These are phyloP conservation scores for Fraxinus sp. DNA, from an alignment of 305 asterid species.

Conservation along the genomic window DNA sequence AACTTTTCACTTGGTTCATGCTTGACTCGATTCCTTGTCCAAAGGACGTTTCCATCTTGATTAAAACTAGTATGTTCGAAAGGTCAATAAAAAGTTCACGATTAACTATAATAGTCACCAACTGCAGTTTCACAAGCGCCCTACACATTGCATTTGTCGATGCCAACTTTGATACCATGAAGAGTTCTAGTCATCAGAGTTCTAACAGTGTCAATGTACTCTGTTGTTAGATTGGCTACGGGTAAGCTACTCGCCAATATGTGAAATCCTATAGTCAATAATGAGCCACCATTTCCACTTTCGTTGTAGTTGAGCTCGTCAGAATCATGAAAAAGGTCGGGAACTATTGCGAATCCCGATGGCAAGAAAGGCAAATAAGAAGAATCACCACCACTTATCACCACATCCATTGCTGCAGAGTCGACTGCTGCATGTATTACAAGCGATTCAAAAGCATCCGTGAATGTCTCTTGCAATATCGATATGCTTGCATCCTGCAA, in stretches of 20 bases:
- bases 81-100: background rate
- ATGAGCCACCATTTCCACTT: slow-evolving; percentile 39
- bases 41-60: background rate
- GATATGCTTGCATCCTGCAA: slow-evolving; percentile 49
- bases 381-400: slow-evolving; percentile 64
- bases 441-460: slow-evolving; percentile 54
- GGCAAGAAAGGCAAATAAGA: slow-evolving; percentile 55
- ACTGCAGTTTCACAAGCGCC: background rate
- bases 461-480: slow-evolving; percentile 61
- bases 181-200: slow-evolving; percentile 58
- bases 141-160: slow-evolving; percentile 30
- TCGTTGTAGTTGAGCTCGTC: slow-evolving; percentile 20
- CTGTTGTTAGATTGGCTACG: slow-evolving; percentile 55
- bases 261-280: slow-evolving; percentile 71
- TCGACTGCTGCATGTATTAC: slow-evolving; percentile 63
- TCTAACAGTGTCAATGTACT: slow-evolving; percentile 49
- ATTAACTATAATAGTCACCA: background rate
- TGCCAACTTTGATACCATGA: slow-evolving; percentile 49
- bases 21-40: slow-evolving; percentile 61
- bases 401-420: slow-evolving; percentile 39
- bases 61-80: background rate
- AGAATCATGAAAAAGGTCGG: slow-evolving; percentile 40
- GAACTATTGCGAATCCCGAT: slow-evolving; percentile 64
- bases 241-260: slow-evolving; percentile 51
- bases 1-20: slow-evolving; percentile 54